These are phyloP conservation scores for Nepenthes gracilis DNA, from an alignment of 148 eudicot species.

Conservation along the genomic window DNA sequence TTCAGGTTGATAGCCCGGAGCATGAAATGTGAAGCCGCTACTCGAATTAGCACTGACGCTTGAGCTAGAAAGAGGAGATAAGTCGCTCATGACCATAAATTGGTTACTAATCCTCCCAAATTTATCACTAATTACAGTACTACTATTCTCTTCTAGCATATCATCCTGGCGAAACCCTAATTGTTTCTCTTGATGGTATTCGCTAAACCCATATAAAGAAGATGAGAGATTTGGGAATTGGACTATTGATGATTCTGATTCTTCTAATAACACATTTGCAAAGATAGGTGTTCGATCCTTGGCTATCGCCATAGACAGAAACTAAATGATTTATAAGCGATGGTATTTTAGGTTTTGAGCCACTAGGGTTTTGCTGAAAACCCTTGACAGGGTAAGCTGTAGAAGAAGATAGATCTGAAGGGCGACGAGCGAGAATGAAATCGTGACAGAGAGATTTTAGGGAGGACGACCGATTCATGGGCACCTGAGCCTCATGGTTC, in stretches of 20 bases:
- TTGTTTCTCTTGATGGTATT: not conserved
- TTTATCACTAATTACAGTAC: not conserved
- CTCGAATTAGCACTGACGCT: slow-evolving; percentile 43
- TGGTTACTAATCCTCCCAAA: not conserved
- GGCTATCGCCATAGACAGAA: no score
- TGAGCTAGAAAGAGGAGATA: slow-evolving; percentile 54
- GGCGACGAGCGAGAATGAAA: no score
- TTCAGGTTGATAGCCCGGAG: slow-evolving; percentile 7
- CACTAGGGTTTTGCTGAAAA: no score
- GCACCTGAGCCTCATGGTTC: no score
- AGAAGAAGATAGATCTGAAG: no score
- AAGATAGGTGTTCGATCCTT: no score
- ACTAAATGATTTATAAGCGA: no score
- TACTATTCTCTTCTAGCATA: not conserved
- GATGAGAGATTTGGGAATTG: not conserved
- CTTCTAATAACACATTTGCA: not conserved
- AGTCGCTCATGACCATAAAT: slow-evolving; percentile 8
- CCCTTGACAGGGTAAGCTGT: no score
- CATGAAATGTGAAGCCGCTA: slow-evolving; percentile 22
- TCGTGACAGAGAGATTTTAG: no score
- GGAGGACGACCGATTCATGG: no score
- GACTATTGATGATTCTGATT: not conserved
- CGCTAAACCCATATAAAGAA: not conserved
- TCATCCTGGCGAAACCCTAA: not conserved
- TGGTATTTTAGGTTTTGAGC: no score